Evolutionary conservation across 305 asterid genomes (phyloP).

Genomic region (Plantago coronopus): DNA sequence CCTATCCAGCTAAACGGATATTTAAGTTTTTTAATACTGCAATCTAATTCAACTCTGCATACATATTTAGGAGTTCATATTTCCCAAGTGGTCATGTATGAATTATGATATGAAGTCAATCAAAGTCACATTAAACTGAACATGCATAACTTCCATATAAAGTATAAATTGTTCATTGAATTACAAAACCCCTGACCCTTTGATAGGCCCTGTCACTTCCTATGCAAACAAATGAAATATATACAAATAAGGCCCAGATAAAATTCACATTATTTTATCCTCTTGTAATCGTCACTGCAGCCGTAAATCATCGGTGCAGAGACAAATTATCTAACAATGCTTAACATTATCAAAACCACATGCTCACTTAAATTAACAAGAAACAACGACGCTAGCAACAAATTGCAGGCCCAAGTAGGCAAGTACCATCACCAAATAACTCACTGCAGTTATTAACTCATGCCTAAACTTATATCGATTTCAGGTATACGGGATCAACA

Average conservation of each 20-base stretch:
- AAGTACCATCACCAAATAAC: slow-evolving; percentile 1
- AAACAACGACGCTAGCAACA: slow-evolving; percentile 15
- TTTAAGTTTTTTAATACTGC: slow-evolving; percentile 7
- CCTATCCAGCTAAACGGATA: slow-evolving; percentile 4
- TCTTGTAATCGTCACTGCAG: slow-evolving; percentile 1
- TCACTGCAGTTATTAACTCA: not conserved
- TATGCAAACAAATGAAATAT: not conserved
- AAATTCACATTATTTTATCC: slow-evolving; percentile 2
- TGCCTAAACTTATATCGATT: not conserved
- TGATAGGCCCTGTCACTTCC: not conserved
- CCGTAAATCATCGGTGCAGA: not conserved
- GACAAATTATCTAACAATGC: not conserved
- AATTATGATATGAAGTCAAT: not conserved
- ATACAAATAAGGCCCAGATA: not conserved
- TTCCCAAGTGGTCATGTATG: too few species aligned
- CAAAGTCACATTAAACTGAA: not conserved
- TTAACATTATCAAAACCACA: not conserved
- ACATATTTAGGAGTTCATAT: slow-evolving; percentile 1
- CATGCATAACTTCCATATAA: slow-evolving; percentile 6
- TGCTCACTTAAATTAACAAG: slow-evolving; percentile 4
- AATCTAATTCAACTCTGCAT: not conserved
- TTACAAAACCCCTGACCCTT: slow-evolving; percentile 3
- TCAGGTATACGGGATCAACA: too few species aligned
- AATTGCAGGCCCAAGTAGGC: slow-evolving; percentile 13
- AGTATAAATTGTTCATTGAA: not conserved